These are phyloP conservation scores for Allomyces arbusculus DNA, from an alignment of 192 early-diverging fungal genomes.

Conservation along the genomic window DNA sequence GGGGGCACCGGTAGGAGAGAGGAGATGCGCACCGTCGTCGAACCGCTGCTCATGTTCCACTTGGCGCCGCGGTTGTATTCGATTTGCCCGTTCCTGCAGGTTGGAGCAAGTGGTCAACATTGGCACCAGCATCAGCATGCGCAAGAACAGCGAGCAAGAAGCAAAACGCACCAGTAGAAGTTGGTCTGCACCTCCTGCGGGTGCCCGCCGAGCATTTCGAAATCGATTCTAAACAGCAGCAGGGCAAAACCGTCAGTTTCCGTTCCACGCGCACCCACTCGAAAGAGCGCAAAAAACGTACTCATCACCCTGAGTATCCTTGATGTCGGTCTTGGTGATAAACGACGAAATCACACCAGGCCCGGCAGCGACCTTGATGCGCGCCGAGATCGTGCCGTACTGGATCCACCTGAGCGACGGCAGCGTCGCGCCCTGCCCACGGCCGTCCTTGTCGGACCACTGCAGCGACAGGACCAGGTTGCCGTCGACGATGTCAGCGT, in stretches of 20 bases:
- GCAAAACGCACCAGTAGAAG: conserved; percentile 19
- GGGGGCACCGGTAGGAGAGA: no score
- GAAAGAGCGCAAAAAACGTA: not conserved
- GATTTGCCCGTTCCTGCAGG: conserved; percentile 13
- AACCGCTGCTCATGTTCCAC: conserved; percentile 10
- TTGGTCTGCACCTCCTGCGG: conserved; percentile 31
- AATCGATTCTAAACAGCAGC: conserved; percentile 18
- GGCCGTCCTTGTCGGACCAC: conserved; percentile 11
- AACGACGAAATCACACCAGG: conserved; percentile 36
- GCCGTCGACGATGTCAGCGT: conserved; percentile 18
- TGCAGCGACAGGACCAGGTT: conserved; percentile 18
- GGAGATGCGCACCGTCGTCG: conserved; percentile 8
- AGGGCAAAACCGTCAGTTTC: no score
- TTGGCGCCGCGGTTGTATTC: conserved; percentile 29
- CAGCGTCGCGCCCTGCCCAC: conserved; percentile 35
- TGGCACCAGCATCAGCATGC: no score
- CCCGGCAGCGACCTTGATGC: conserved; percentile 9
- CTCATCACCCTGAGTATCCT: conserved; percentile 36
- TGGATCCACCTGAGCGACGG: conserved; percentile 30
- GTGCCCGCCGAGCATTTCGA: conserved; percentile 36
- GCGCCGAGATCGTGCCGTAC: conserved; percentile 34
- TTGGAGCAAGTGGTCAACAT: not conserved
- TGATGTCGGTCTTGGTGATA: conserved; percentile 20
- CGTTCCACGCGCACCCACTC: no score
- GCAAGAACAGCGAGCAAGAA: not conserved